Percentiles rank a stretch among this genome's conserved stretches.
Evolutionary conservation across 805 yeast species (phyloP).

Genomic region (Priceomyces melissophilus): DNA sequence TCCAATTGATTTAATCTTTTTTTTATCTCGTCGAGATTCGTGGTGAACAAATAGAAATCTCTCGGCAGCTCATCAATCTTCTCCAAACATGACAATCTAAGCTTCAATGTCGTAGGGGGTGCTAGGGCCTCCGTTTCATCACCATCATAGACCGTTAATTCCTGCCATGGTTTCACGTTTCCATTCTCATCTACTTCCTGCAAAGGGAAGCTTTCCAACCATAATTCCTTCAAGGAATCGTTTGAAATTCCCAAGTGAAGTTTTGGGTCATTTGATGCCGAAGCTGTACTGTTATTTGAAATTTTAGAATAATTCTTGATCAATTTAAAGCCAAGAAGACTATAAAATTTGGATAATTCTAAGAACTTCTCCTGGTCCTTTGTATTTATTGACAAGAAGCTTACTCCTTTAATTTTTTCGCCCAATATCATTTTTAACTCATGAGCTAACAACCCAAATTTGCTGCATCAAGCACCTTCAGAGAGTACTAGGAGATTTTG

Average conservation of each 20-base stretch:
- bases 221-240: slow-evolving; percentile 65
- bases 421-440: slow-evolving; percentile 3
- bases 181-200: slow-evolving; percentile 34
- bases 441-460: neutral
- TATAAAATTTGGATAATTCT: slow-evolving; percentile 54
- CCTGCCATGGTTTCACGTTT: slow-evolving; percentile 39
- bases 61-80: slow-evolving; percentile 7
- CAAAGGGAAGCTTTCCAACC: slow-evolving; percentile 69
- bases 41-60: slow-evolving; percentile 29
- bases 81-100: slow-evolving; percentile 26
- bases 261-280: slow-evolving; percentile 20
- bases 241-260: slow-evolving; percentile 53
- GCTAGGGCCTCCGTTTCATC: slow-evolving; percentile 28
- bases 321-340: slow-evolving; percentile 55
- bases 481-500: too few species aligned
- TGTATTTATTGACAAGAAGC: slow-evolving; percentile 63
- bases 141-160: slow-evolving; percentile 34
- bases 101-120: slow-evolving; percentile 30
- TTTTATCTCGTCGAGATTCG: slow-evolving; percentile 22
- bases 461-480: neutral
- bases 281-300: slow-evolving; percentile 32
- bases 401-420: slow-evolving; percentile 29
- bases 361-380: slow-evolving; percentile 44
- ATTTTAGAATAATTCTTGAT: slow-evolving; percentile 59
- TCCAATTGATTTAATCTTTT: slow-evolving; percentile 12